Conservation (phyloP, 805 yeast genomes). For the Metschnikowia colocasiae region DNA sequence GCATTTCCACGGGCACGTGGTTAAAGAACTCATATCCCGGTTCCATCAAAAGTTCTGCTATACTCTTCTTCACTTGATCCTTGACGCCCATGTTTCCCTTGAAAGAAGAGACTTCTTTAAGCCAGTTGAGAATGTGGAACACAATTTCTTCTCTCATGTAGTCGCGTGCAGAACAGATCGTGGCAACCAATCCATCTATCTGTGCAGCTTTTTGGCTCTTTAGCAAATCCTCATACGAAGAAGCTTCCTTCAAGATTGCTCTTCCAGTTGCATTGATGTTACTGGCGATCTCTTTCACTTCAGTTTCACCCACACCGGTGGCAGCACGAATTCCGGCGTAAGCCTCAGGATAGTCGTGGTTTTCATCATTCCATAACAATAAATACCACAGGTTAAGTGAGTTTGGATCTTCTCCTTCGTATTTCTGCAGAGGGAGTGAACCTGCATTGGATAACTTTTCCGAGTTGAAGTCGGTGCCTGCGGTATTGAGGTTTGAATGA, state of each 20-base stretch:
- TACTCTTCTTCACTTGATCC: conserved; percentile 33
- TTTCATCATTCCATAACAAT: conserved; percentile 76
- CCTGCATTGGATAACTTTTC: conserved; percentile 29
- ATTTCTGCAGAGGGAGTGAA: conserved; percentile 28
- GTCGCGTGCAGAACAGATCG: conserved; percentile 51
- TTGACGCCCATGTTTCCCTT: conserved; percentile 23
- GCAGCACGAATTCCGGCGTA: conserved; percentile 41
- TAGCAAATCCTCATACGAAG: conserved; percentile 21
- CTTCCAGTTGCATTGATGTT: conserved; percentile 51
- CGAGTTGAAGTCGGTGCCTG: conserved; percentile 24
- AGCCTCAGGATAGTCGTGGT: conserved; percentile 59
- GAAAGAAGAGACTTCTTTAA: conserved; percentile 35
- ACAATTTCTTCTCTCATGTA: conserved; percentile 47
- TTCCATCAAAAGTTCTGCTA: conserved; percentile 45
- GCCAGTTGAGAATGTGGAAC: conserved; percentile 48
- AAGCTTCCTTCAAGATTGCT: conserved; percentile 40
- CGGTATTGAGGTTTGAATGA: conserved; percentile 26
- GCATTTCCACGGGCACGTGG: conserved; percentile 23
- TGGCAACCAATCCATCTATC: conserved; percentile 51
- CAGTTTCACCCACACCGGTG: conserved; percentile 21
- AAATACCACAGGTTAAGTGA: conserved; percentile 39
- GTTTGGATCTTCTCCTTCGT: conserved; percentile 35
- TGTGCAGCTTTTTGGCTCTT: conserved; percentile 39
- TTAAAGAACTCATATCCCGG: conserved; percentile 32
- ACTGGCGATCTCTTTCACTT: conserved; percentile 37